Evolutionary conservation across 306 rosid genomes (phyloP).

Genomic region (Vigna reflexopilosa): DNA sequence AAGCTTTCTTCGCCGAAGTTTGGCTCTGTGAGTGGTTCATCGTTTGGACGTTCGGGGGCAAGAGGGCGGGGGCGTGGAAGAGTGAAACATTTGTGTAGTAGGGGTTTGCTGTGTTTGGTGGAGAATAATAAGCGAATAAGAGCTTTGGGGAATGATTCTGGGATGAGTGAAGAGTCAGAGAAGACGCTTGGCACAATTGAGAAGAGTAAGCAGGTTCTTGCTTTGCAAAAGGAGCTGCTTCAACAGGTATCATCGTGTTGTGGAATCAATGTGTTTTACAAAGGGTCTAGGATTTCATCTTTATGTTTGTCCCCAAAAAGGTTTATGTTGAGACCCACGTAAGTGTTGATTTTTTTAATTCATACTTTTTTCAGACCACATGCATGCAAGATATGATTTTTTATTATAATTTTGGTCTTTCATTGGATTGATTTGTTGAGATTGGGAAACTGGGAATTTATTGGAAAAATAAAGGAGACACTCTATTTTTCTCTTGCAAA

Average conservation of each 20-base stretch:
- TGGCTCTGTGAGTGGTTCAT: conserved; percentile 31
- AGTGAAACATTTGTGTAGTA: conserved; percentile 46
- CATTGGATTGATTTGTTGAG: conserved; percentile 9
- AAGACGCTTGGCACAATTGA: conserved; percentile 75
- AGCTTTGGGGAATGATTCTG: conserved; percentile 53
- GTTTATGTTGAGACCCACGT: conserved; percentile 29
- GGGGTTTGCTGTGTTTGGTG: conserved; percentile 43
- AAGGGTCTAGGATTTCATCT: background rate
- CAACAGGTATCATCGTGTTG: conserved; percentile 65
- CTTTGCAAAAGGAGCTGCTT: conserved; percentile 76
- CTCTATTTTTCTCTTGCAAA: conserved; percentile 20
- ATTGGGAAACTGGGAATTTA: conserved; percentile 25
- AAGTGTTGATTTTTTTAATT: background rate
- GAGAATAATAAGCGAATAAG: conserved; percentile 48
- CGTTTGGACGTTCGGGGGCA: background rate
- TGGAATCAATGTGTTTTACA: conserved; percentile 10
- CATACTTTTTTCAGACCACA: background rate
- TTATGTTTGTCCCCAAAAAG: background rate
- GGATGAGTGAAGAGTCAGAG: conserved; percentile 54
- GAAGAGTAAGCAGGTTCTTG: conserved; percentile 86
- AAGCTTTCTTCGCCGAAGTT: conserved; percentile 42
- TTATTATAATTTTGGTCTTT: background rate
- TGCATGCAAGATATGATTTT: background rate
- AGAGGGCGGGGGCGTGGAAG: conserved; percentile 51
- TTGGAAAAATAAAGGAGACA: background rate